These are phyloP conservation scores for Mortierella polycephala DNA, from an alignment of 371 early-diverging fungal genomes.

Conservation along the genomic window DNA sequence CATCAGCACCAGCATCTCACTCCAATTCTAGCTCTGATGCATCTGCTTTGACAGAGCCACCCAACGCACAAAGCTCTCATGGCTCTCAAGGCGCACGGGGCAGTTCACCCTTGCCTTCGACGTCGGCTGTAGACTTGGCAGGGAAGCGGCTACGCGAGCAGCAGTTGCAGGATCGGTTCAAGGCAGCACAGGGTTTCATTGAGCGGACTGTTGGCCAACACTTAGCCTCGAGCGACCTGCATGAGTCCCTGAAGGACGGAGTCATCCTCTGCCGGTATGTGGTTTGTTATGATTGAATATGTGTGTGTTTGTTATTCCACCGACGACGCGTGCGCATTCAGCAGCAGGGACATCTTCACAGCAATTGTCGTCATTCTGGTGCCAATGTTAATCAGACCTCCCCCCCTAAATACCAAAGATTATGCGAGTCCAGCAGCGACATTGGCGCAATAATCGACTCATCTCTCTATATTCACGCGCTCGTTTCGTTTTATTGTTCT, in stretches of 20 bases:
- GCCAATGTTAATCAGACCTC: no score
- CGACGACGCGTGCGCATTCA: no score
- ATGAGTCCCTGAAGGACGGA: slow-evolving; percentile 77
- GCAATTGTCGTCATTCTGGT: no score
- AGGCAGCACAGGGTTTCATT: slow-evolving; percentile 62
- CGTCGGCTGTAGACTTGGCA: slow-evolving; percentile 43
- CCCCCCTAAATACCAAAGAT: no score
- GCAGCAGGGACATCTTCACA: no score
- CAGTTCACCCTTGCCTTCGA: slow-evolving; percentile 10
- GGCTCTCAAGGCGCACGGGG: slow-evolving; percentile 1
- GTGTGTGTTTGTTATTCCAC: slow-evolving; percentile 10
- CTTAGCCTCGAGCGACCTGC: slow-evolving; percentile 63
- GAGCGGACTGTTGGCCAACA: slow-evolving; percentile 60
- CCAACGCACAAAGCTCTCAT: slow-evolving; percentile 6
- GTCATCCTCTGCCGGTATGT: slow-evolving; percentile 81
- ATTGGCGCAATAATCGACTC: no score
- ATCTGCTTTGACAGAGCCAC: not conserved
- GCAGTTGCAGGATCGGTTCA: slow-evolving; percentile 60
- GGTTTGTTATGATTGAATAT: slow-evolving; percentile 1
- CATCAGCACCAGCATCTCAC: not conserved
- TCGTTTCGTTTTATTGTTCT: no score
- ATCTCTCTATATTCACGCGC: no score
- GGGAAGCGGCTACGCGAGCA: slow-evolving; percentile 59
- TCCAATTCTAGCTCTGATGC: not conserved
- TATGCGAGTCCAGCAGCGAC: no score